A percentile compares a stretch with the other conserved stretches of the same genome.
These are phyloP conservation scores for Naegleria fowleri DNA, from an alignment of 208 protist genomes.

Conservation along the genomic window DNA sequence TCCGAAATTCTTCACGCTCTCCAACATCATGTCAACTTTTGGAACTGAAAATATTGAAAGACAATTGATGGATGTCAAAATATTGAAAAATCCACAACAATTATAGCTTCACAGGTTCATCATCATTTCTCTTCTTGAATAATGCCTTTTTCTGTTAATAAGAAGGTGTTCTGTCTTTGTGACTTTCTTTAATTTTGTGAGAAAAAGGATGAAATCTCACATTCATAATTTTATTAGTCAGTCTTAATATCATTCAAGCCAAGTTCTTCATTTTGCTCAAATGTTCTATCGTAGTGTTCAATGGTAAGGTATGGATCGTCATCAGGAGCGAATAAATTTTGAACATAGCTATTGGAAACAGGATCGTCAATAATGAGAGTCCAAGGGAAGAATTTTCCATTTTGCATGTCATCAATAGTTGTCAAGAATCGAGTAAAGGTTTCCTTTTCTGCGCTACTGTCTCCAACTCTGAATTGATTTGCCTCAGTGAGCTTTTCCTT, in stretches of 20 bases:
- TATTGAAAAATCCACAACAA: too few relatives aligned
- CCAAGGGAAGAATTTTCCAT: constrained; percentile 58
- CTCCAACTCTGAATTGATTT: constrained; percentile 65
- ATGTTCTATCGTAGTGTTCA: constrained; percentile 69
- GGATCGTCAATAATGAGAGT: constrained; percentile 87
- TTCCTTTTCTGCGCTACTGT: constrained; percentile 55
- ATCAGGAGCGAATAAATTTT: constrained; percentile 69
- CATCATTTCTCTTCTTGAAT: too few relatives aligned
- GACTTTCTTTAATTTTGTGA: too few relatives aligned
- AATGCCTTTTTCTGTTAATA: too few relatives aligned
- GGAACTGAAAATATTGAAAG: too few relatives aligned
- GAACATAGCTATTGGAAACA: constrained; percentile 78
- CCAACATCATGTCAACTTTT: too few relatives aligned
- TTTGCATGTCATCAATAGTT: constrained; percentile 63
- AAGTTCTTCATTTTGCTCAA: constrained; percentile 84
- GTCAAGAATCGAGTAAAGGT: constrained; percentile 67
- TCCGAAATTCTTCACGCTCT: too few relatives aligned
- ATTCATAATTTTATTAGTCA: background rate
- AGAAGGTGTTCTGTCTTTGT: too few relatives aligned
- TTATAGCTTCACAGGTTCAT: too few relatives aligned
- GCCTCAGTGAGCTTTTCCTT: constrained; percentile 70
- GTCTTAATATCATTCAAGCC: constrained; percentile 64
- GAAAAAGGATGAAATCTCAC: too few relatives aligned
- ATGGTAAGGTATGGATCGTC: constrained; percentile 67
- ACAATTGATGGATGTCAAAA: too few relatives aligned